A percentile compares a stretch with the other conserved stretches of the same genome.
phyloP scores from a whole-genome alignment of 2,329 filamentous ascomycete species.

The Hypocreales sp. region DNA sequence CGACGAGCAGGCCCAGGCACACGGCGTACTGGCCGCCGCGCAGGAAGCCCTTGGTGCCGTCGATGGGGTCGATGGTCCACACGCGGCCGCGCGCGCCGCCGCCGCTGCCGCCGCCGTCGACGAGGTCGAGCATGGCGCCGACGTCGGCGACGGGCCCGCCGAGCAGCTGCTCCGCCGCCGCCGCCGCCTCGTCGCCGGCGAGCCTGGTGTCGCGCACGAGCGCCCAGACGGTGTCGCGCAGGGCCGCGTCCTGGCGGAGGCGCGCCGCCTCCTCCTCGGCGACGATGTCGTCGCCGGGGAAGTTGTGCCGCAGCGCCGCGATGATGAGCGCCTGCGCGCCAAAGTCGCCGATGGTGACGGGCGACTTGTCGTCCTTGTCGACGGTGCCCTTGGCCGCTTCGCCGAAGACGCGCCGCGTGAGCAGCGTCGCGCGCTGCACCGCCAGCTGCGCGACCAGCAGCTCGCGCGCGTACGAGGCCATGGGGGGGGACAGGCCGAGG shows the following conservation, averaged over 20 bases:
- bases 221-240: slow-evolving; percentile 63
- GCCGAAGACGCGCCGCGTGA: slow-evolving; percentile 42
- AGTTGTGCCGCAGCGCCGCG: slow-evolving; percentile 72
- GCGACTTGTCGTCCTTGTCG: slow-evolving; percentile 81
- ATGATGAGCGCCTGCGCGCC: slow-evolving; percentile 96
- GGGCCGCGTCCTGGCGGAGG: slow-evolving; percentile 53
- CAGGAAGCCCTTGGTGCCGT: slow-evolving; percentile 94
- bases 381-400: slow-evolving; percentile 90
- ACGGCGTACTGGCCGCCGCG: slow-evolving; percentile 95
- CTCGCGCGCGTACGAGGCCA: slow-evolving; percentile 72
- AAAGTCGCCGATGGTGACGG: slow-evolving; percentile 95
- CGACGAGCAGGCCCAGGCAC: slow-evolving; percentile 79
- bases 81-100: slow-evolving; percentile 65
- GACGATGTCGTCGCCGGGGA: slow-evolving; percentile 81
- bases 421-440: slow-evolving; percentile 57
- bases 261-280: slow-evolving; percentile 85
- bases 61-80: slow-evolving; percentile 95
- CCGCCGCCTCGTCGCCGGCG: slow-evolving; percentile 33
- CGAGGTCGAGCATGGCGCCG: slow-evolving; percentile 50
- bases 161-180: slow-evolving; percentile 49
- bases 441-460: slow-evolving; percentile 73
- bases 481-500: too few species aligned
- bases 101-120: slow-evolving; percentile 52
- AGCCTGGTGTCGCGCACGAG: slow-evolving; percentile 62
- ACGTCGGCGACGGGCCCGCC: slow-evolving; percentile 54